Percentiles rank a stretch among this genome's conserved stretches.
Conservation (phyloP, 257 asterid species). For the Forsythia viridissima region DNA sequence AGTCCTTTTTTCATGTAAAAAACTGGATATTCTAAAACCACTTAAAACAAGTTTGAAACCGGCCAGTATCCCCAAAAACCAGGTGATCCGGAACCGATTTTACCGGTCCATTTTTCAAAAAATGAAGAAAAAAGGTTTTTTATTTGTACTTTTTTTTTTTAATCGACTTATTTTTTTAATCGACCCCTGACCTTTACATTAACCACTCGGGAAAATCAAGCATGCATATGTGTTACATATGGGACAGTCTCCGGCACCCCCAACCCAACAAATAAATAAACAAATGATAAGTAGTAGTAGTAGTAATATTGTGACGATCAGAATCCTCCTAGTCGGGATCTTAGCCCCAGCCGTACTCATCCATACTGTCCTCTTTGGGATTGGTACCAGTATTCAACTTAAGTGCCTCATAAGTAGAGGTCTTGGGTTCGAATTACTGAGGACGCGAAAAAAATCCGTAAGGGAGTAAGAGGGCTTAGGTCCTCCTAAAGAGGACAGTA, state of each 20-base stretch:
- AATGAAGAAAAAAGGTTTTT: not conserved
- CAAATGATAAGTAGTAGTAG: conserved; percentile 6
- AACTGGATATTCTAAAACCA: not conserved
- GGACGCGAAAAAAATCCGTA: too few relatives aligned
- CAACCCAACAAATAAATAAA: conserved; percentile 8
- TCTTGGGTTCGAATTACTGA: too few relatives aligned
- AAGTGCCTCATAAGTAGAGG: too few relatives aligned
- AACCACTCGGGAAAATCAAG: not conserved
- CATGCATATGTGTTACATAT: conserved; percentile 3
- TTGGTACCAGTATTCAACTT: too few relatives aligned
- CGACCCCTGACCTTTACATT: not conserved
- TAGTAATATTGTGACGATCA: not conserved
- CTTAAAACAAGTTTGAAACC: not conserved
- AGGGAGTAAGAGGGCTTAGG: too few relatives aligned
- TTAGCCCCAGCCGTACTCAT: too few relatives aligned
- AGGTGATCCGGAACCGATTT: not conserved
- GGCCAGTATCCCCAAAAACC: not conserved
- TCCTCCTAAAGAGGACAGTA: too few relatives aligned
- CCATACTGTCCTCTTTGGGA: too few relatives aligned
- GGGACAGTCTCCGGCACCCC: not conserved
- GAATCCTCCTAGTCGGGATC: too few relatives aligned
- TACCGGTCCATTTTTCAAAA: not conserved
- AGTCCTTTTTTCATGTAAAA: not conserved
- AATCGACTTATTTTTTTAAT: not conserved
- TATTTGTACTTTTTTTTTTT: too few relatives aligned